Evolutionary conservation across 305 asterid genomes (phyloP).

Genomic region (Petunia hybrid): DNA sequence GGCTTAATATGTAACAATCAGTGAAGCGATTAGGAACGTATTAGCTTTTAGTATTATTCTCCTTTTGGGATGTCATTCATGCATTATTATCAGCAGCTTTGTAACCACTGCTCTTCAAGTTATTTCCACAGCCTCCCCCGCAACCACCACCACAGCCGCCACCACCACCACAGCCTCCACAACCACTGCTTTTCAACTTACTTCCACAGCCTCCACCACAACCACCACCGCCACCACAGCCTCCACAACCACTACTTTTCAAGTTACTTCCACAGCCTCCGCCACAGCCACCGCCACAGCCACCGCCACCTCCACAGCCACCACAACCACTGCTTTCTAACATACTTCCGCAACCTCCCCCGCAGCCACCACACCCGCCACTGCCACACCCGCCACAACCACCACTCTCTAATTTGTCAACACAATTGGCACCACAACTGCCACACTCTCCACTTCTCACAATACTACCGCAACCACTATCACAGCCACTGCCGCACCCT

Average conservation of each 20-base stretch:
- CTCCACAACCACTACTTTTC: not conserved
- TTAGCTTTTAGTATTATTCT: conserved; percentile 6
- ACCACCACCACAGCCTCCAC: conserved; percentile 35
- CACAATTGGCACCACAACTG: conserved; percentile 19
- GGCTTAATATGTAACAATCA: not conserved
- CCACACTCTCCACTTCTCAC: conserved; percentile 22
- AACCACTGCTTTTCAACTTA: not conserved
- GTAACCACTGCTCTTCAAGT: conserved; percentile 19
- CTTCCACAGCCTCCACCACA: conserved; percentile 25
- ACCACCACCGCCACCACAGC: conserved; percentile 27
- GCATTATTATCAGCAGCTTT: conserved; percentile 3
- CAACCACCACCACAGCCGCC: conserved; percentile 36
- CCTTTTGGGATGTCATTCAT: conserved; percentile 27
- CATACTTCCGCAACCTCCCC: conserved; percentile 31
- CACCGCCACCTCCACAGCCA: conserved; percentile 16
- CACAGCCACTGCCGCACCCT: conserved; percentile 21
- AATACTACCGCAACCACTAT: not conserved
- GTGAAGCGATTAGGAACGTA: not conserved
- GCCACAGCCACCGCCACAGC: conserved; percentile 7
- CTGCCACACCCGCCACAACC: not conserved
- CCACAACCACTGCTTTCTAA: not conserved
- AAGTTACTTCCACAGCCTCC: not conserved
- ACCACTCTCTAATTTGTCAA: conserved; percentile 23
- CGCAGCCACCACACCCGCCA: not conserved
- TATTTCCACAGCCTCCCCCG: conserved; percentile 25